phyloP scores from a whole-genome alignment of 192 early-diverging fungal genomes.

The Neocallimastix lanati region DNA sequence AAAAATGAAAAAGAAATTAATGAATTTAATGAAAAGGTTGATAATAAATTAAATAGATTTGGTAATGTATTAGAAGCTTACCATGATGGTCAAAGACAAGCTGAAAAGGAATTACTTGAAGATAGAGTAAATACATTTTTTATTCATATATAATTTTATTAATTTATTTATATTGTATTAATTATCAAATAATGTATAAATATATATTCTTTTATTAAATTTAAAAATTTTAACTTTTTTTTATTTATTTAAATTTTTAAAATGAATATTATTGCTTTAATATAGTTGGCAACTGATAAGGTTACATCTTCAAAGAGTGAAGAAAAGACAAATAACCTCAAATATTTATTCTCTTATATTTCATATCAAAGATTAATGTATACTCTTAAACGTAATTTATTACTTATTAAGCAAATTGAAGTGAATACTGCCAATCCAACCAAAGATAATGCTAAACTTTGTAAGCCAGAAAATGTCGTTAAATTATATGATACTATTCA shows the following conservation, averaged over 20 bases:
- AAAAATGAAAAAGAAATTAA: conserved; percentile 3
- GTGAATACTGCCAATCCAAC: conserved; percentile 5
- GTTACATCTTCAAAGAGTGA: conserved; percentile 51
- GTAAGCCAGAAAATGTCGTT: conserved; percentile 38
- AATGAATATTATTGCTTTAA: no score
- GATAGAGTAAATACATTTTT: conserved; percentile 19
- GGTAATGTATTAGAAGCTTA: conserved; percentile 32
- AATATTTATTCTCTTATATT: conserved; percentile 32
- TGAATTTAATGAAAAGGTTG: conserved; percentile 5
- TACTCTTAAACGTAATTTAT: conserved; percentile 36
- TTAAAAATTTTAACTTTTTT: no score
- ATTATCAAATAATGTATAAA: no score
- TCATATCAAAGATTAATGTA: conserved; percentile 25
- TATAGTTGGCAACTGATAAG: conserved; percentile 38
- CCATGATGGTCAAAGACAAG: conserved; percentile 36
- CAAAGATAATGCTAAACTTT: background rate
- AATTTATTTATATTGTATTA: no score
- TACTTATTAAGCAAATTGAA: conserved; percentile 20
- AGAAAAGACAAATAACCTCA: conserved; percentile 30
- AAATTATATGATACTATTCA: conserved; percentile 42
- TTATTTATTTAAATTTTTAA: no score
- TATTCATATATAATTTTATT: no score
- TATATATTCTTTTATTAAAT: no score
- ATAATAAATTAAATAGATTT: conserved; percentile 21
- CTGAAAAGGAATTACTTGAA: conserved; percentile 40